phyloP scores from a whole-genome alignment of 2,329 filamentous ascomycete species.

The Mariannaea sp. region DNA sequence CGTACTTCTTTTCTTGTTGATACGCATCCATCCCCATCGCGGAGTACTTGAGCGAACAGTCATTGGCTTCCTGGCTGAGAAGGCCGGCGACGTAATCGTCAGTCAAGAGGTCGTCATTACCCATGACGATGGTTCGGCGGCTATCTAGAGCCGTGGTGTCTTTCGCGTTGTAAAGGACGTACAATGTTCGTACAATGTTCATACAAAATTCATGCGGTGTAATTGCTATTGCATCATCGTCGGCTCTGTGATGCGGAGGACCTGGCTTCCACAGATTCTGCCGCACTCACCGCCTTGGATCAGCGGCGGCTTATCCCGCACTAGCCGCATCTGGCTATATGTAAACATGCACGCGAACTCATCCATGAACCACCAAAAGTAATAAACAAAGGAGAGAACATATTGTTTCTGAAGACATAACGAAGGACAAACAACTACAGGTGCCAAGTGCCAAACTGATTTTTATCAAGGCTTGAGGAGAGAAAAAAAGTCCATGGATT shows the following conservation, averaged over 20 bases:
- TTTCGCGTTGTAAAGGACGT: background rate
- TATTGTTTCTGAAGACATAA: constrained; percentile 11
- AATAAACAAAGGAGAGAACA: constrained; percentile 1
- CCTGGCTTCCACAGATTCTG: constrained; percentile 25
- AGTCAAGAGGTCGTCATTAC: constrained; percentile 59
- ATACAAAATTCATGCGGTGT: background rate
- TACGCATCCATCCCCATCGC: constrained; percentile 74
- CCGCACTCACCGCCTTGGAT: constrained; percentile 27
- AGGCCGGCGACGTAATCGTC: constrained; percentile 82
- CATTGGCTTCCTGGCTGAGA: constrained; percentile 78
- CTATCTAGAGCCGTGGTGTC: background rate
- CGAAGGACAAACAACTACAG: background rate
- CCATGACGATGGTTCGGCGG: constrained; percentile 37
- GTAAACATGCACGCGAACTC: no score
- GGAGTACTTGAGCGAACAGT: constrained; percentile 75
- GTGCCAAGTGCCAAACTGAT: background rate
- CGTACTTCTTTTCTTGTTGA: constrained; percentile 51
- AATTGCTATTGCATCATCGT: background rate
- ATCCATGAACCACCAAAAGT: no score
- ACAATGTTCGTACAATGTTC: background rate
- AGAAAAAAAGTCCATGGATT: constrained; percentile 35
- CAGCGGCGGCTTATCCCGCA: constrained; percentile 1
- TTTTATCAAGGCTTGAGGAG: background rate
- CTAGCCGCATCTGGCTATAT: constrained; percentile 41
- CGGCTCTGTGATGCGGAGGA: background rate